Evolutionary conservation across 495 filamentous ascomycete species (phyloP).

Genomic region (Penicillium paradoxum): DNA sequence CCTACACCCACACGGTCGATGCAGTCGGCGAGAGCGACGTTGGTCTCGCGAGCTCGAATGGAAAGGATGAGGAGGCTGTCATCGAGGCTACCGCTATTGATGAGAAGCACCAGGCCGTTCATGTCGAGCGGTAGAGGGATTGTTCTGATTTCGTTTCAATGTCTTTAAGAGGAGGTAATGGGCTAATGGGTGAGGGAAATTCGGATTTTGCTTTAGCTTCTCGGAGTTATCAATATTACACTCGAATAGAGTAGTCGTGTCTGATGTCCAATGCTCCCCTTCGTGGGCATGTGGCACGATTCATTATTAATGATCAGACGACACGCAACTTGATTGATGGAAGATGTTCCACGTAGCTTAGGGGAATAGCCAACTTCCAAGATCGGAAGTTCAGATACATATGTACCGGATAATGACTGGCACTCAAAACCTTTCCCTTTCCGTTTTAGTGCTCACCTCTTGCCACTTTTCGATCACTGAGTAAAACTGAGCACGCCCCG

Average conservation of each 20-base stretch:
- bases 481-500: not conserved
- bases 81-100: slow-evolving; percentile 5
- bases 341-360: too few species aligned
- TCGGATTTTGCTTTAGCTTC: not conserved
- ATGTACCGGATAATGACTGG: not conserved
- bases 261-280: not conserved
- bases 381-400: too few species aligned
- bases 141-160: not conserved
- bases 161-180: not conserved
- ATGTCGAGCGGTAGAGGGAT: slow-evolving; percentile 6
- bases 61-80: slow-evolving; percentile 27
- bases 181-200: not conserved
- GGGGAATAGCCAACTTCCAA: too few species aligned
- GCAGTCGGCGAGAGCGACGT: slow-evolving; percentile 51
- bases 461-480: not conserved
- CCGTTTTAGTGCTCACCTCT: not conserved
- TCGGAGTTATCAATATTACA: not conserved
- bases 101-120: slow-evolving; percentile 8
- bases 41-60: slow-evolving; percentile 34
- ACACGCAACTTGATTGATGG: too few species aligned
- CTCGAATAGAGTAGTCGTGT: not conserved
- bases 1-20: slow-evolving; percentile 56
- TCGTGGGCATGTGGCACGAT: too few species aligned
- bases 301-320: too few species aligned
- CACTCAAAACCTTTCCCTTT: not conserved